phyloP scores from a whole-genome alignment of 768 basidiomycete genomes.

The Clavulina sp. region DNA sequence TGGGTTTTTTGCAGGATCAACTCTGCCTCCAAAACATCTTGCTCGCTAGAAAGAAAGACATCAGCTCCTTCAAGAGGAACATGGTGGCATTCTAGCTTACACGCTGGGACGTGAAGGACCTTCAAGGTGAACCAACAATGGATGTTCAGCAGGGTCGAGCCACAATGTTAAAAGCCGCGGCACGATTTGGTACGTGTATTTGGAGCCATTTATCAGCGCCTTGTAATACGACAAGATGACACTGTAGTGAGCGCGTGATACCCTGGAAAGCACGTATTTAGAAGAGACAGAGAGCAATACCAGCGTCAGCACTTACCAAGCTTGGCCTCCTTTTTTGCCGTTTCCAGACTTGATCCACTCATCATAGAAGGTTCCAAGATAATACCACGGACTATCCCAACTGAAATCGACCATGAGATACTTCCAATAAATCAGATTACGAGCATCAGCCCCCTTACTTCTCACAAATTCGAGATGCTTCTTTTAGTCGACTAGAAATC shows the following conservation, averaged over 20 bases:
- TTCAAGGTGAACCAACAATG: conserved; percentile 10
- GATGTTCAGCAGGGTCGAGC: conserved; percentile 76
- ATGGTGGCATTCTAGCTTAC: no score
- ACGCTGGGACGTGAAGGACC: not conserved
- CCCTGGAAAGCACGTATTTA: not conserved
- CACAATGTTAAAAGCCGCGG: conserved; percentile 88
- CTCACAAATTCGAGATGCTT: no score
- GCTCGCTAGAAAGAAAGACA: no score
- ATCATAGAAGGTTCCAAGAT: conserved; percentile 81
- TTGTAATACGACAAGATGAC: conserved; percentile 50
- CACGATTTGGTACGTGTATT: conserved; percentile 91
- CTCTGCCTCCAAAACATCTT: no score
- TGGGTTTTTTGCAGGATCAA: no score
- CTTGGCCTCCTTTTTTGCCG: not conserved
- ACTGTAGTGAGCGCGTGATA: conserved; percentile 23
- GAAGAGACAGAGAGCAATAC: not conserved
- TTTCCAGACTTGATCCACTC: not conserved
- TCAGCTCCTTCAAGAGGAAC: no score
- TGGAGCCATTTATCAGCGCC: conserved; percentile 69
- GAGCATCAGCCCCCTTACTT: no score
- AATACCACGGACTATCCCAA: conserved; percentile 75
- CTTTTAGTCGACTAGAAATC: no score
- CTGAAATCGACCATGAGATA: conserved; percentile 20
- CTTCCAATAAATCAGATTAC: no score
- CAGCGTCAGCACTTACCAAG: no score